Evolutionary conservation across 441 rosid species (phyloP).

Genomic region (Pelargonium australe): DNA sequence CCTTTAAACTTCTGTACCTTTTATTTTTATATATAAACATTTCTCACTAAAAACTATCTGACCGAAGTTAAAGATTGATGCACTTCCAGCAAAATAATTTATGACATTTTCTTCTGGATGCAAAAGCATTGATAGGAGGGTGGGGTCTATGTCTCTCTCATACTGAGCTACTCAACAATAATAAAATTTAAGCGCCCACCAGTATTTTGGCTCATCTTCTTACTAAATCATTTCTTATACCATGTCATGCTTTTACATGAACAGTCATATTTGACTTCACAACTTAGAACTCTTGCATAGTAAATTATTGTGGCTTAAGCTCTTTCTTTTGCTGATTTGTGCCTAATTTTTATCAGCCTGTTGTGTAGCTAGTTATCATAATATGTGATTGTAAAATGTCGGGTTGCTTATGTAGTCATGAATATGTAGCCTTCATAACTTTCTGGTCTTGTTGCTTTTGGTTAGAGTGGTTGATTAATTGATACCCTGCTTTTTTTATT

Average conservation of each 20-base stretch:
- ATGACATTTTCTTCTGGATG: neutral
- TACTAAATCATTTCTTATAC: neutral
- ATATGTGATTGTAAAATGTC: slow-evolving; percentile 1
- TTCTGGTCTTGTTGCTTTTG: too few species aligned
- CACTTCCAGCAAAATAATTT: neutral
- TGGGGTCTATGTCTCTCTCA: neutral
- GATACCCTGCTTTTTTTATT: too few species aligned
- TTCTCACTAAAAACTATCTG: neutral
- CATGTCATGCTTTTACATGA: neutral
- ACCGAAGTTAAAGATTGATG: neutral
- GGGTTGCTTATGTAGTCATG: neutral
- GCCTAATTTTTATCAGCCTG: too few species aligned
- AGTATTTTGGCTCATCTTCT: neutral
- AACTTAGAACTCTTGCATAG: neutral
- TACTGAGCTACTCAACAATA: neutral
- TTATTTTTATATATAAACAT: neutral
- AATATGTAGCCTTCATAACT: too few species aligned
- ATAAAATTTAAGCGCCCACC: neutral
- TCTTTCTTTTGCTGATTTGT: neutral
- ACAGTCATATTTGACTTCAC: neutral
- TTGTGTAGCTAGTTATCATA: neutral
- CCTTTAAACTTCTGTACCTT: neutral
- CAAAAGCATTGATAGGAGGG: neutral
- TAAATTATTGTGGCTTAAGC: neutral
- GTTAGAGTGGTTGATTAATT: too few species aligned